Percentiles rank a stretch among this genome's conserved stretches.
phyloP scores from a whole-genome alignment of 768 basidiomycete species.

The Xanthoconium stramineum region DNA sequence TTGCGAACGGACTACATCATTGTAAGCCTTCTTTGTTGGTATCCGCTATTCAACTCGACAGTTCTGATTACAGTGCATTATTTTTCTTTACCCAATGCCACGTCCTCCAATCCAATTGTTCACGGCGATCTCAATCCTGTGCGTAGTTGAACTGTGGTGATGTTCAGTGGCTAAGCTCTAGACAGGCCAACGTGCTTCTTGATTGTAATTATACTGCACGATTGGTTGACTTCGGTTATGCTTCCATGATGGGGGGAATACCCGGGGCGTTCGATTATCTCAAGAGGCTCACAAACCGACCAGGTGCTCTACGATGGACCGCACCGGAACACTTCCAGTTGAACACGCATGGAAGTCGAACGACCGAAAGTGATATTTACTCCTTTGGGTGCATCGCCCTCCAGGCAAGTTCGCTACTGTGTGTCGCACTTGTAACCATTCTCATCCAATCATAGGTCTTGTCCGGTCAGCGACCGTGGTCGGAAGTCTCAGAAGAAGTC shows the following conservation, averaged over 20 bases:
- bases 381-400: background rate
- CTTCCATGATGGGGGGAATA: conserved; percentile 2
- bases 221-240: background rate
- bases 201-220: background rate
- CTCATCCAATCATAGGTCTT: background rate
- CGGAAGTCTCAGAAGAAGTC: background rate
- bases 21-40: background rate
- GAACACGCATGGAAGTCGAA: background rate
- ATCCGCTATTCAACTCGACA: background rate
- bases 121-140: conserved; percentile 2
- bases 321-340: background rate
- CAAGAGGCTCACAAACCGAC: background rate
- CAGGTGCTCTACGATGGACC: background rate
- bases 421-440: background rate
- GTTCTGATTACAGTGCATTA: background rate
- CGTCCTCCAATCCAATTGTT: background rate
- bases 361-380: background rate
- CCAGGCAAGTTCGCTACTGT: background rate
- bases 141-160: background rate
- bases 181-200: background rate
- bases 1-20: background rate
- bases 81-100: background rate
- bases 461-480: conserved; percentile 2
- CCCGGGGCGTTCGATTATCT: background rate
- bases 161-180: background rate